Conservation (phyloP, 768 basidiomycete genomes). For the Boletus rubescentipes region DNA sequence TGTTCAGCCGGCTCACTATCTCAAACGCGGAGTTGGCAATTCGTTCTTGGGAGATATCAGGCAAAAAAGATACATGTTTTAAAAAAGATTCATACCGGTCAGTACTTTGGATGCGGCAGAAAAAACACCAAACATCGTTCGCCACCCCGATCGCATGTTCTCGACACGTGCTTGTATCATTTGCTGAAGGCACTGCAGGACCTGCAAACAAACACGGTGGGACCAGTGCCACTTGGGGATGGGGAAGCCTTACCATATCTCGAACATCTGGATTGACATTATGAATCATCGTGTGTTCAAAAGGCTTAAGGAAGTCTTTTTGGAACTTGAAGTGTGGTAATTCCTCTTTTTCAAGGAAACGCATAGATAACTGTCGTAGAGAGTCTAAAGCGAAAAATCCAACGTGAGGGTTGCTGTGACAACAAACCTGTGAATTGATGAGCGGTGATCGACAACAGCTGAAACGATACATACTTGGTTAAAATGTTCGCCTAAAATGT, state of each 20-base stretch:
- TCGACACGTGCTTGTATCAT: constrained; percentile 96
- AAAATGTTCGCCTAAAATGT: constrained; percentile 97
- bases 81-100: constrained; percentile 55
- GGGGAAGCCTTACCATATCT: constrained; percentile 72
- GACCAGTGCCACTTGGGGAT: not conserved
- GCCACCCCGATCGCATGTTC: constrained; percentile 97
- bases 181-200: constrained; percentile 95
- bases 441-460: constrained; percentile 2
- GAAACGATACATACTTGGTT: constrained; percentile 67
- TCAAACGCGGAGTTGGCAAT: constrained; percentile 94
- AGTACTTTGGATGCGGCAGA: constrained; percentile 92
- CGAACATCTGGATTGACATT: constrained; percentile 94
- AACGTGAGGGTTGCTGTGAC: constrained; percentile 95
- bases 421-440: constrained; percentile 72
- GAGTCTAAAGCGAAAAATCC: constrained; percentile 97
- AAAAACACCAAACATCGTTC: constrained; percentile 99
- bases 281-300: constrained; percentile 96
- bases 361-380: constrained; percentile 94
- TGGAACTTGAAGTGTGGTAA: constrained; percentile 98
- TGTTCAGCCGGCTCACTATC: constrained; percentile 88
- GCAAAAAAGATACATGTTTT: not conserved
- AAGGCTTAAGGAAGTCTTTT: constrained; percentile 97
- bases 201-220: constrained; percentile 44
- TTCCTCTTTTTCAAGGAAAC: constrained; percentile 98
- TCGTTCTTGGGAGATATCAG: constrained; percentile 54